These are phyloP conservation scores for Metarhizium anisopliae DNA, from an alignment of 2,329 filamentous ascomycete species.

Conservation along the genomic window DNA sequence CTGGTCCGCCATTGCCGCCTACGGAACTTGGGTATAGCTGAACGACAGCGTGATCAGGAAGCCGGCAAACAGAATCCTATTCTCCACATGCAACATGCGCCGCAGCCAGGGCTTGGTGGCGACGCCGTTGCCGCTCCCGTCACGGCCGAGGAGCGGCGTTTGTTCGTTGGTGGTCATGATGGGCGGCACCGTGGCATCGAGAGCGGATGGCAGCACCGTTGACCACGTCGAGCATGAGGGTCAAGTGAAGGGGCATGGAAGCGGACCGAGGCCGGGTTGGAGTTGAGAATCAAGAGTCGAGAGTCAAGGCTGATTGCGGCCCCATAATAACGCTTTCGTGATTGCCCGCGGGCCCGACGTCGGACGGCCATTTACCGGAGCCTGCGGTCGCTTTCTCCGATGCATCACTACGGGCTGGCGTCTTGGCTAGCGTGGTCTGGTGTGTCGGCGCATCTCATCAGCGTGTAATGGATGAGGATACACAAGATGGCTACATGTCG, in stretches of 20 bases:
- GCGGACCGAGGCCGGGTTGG: background rate
- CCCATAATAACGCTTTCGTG: background rate
- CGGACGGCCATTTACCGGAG: background rate
- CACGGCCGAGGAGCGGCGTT: background rate
- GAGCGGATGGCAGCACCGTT: background rate
- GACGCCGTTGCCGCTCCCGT: background rate
- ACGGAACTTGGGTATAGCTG: constrained; percentile 41
- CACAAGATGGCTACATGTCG: too few relatives aligned
- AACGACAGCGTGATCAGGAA: constrained; percentile 49
- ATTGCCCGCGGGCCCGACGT: background rate
- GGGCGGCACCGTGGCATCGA: background rate
- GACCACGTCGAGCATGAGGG: background rate
- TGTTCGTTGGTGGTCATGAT: constrained; percentile 1
- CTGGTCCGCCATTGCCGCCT: constrained; percentile 13
- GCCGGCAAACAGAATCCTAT: constrained; percentile 46
- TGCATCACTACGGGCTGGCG: too few relatives aligned
- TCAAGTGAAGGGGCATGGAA: background rate
- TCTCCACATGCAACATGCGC: constrained; percentile 22
- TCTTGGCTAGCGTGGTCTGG: too few relatives aligned
- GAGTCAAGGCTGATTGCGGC: background rate
- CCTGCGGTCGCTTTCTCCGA: too few relatives aligned
- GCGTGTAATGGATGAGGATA: too few relatives aligned
- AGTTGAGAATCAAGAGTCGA: too few relatives aligned
- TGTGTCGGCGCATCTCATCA: too few relatives aligned
- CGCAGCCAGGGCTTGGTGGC: background rate